Conservation (phyloP, 1,139 yeast genomes). For the Diutina pseudorugosa region DNA sequence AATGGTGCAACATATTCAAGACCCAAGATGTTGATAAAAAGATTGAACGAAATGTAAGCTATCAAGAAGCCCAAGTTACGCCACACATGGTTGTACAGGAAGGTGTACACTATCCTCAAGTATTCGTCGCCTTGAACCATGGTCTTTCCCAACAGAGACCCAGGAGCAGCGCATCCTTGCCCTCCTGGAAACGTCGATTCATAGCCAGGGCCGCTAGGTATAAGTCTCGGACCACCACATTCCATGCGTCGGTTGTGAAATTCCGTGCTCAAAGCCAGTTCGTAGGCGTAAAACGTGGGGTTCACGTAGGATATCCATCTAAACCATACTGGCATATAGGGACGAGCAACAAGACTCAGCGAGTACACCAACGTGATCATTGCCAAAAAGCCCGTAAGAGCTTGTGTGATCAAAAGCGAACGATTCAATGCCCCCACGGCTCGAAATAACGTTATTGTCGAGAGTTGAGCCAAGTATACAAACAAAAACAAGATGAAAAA, state of each 20-base stretch:
- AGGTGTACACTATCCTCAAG: constrained; percentile 27
- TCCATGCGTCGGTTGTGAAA: constrained; percentile 44
- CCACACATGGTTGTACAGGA: constrained; percentile 42
- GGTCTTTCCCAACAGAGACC: constrained; percentile 22
- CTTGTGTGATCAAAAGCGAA: constrained; percentile 37
- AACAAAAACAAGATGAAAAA: constrained; percentile 42
- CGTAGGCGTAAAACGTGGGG: constrained; percentile 47
- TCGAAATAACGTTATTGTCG: constrained; percentile 34
- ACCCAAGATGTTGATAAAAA: constrained; percentile 11
- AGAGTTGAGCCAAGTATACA: constrained; percentile 16
- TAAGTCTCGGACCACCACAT: constrained; percentile 27
- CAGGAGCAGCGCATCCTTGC: constrained; percentile 7
- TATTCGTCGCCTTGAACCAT: constrained; percentile 39
- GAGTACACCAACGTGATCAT: constrained; percentile 39
- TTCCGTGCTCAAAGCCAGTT: constrained; percentile 41
- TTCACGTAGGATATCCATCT: constrained; percentile 49
- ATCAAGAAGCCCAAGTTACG: constrained; percentile 50
- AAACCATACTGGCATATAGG: constrained; percentile 55
- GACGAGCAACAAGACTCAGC: constrained; percentile 44
- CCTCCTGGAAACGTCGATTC: neutral
- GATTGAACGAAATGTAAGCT: neutral
- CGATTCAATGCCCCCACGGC: constrained; percentile 37
- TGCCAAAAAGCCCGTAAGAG: constrained; percentile 37
- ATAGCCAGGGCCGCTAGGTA: constrained; percentile 44
- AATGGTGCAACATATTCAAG: neutral